Conservation (phyloP, 129 eudicot species). For the Gnaphalium uliginosum region DNA sequence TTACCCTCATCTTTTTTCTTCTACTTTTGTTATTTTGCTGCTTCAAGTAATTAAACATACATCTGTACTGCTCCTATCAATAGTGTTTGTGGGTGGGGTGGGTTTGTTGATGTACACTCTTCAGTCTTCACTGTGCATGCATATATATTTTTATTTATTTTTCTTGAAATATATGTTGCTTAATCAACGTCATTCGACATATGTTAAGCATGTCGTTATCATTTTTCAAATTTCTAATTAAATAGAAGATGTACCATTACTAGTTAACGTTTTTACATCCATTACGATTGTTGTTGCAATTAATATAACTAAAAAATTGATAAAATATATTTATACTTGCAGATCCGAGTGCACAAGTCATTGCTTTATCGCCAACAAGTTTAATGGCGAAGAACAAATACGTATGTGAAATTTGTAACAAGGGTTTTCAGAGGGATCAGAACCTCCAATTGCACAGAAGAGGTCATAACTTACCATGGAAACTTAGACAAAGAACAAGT, state of each 20-base stretch:
- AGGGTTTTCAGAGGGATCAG: slow-evolving; percentile 46
- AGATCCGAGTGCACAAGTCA: slow-evolving; percentile 49
- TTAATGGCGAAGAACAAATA: slow-evolving; percentile 47
- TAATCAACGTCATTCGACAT: no score
- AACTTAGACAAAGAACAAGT: slow-evolving; percentile 41
- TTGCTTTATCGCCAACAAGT: slow-evolving; percentile 45
- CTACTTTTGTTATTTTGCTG: slow-evolving; percentile 40
- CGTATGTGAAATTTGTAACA: slow-evolving; percentile 45
- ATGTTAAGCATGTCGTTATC: background rate
- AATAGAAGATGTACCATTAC: background rate
- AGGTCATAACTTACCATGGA: slow-evolving; percentile 50
- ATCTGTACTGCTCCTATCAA: slow-evolving; percentile 37
- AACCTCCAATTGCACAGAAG: slow-evolving; percentile 42
- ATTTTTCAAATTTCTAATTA: no score
- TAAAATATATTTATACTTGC: background rate
- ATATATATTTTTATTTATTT: slow-evolving; percentile 16
- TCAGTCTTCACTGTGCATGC: slow-evolving; percentile 30
- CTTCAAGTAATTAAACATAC: slow-evolving; percentile 22
- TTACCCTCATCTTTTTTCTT: slow-evolving; percentile 36
- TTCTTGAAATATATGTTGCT: background rate
- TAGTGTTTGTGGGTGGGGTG: slow-evolving; percentile 34
- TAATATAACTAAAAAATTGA: background rate
- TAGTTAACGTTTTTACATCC: background rate
- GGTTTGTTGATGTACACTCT: slow-evolving; percentile 36
- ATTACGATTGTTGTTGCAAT: background rate